Conservation (phyloP, 345 rosid species). For the Microthlaspi erraticum region DNA sequence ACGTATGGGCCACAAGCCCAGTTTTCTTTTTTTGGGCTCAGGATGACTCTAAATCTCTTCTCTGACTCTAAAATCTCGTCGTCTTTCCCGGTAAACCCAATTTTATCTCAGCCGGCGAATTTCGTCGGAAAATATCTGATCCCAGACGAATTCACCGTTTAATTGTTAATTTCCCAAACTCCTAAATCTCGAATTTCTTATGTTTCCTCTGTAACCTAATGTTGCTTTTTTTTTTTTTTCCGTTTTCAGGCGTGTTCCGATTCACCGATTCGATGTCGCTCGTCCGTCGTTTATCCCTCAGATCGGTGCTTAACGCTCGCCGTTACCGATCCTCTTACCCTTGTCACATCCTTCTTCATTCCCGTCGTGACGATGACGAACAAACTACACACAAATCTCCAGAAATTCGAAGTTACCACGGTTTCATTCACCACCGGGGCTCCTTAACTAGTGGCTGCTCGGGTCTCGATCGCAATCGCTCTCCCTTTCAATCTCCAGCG, state of each 20-base stretch:
- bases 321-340: slow-evolving; percentile 10
- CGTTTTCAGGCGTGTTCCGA: not conserved
- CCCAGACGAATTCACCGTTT: too few relatives aligned
- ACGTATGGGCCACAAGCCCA: too few relatives aligned
- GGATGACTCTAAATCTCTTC: too few relatives aligned
- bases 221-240: too few relatives aligned
- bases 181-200: too few relatives aligned
- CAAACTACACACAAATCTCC: not conserved
- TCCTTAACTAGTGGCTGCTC: not conserved
- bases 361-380: slow-evolving; percentile 7
- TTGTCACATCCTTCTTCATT: not conserved
- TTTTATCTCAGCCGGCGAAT: too few relatives aligned
- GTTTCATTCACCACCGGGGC: slow-evolving; percentile 6
- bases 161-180: too few relatives aligned
- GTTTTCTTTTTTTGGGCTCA: too few relatives aligned
- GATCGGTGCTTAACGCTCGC: not conserved
- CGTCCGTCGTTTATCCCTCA: slow-evolving; percentile 24
- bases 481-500: not conserved
- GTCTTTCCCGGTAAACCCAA: too few relatives aligned
- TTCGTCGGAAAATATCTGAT: too few relatives aligned
- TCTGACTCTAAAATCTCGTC: too few relatives aligned
- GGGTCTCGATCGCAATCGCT: not conserved
- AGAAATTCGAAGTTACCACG: slow-evolving; percentile 21
- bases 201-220: too few relatives aligned
- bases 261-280: slow-evolving; percentile 26